These are phyloP conservation scores for Trametes polyzona DNA, from an alignment of 1,284 basidiomycete genomes.

Conservation along the genomic window DNA sequence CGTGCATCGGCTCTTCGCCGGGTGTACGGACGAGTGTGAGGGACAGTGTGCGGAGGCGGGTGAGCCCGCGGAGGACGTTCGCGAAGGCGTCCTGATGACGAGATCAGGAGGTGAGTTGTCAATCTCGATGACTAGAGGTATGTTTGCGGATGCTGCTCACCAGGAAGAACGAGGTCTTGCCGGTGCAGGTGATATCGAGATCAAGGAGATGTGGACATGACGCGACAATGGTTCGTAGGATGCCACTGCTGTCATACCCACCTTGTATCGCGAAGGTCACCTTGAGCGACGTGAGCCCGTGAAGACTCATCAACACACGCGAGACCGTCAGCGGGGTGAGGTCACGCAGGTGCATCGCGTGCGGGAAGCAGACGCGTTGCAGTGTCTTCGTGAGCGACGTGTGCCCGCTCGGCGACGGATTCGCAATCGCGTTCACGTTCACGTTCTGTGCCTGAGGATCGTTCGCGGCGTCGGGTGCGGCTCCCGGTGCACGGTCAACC, in stretches of 20 bases:
- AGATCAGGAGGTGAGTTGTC: neutral
- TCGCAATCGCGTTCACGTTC: slow-evolving; percentile 14
- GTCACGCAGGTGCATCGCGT: slow-evolving; percentile 67
- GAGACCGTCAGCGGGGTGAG: slow-evolving; percentile 63
- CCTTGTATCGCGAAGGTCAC: slow-evolving; percentile 70
- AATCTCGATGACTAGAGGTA: too few species aligned
- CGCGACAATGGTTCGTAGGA: slow-evolving; percentile 64
- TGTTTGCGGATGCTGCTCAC: slow-evolving; percentile 42
- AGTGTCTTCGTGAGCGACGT: slow-evolving; percentile 41
- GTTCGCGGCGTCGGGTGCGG: slow-evolving; percentile 1
- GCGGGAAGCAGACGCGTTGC: slow-evolving; percentile 58
- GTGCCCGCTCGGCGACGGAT: neutral
- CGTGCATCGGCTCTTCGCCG: slow-evolving; percentile 61
- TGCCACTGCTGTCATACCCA: slow-evolving; percentile 70
- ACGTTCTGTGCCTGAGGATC: slow-evolving; percentile 4
- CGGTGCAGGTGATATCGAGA: slow-evolving; percentile 66
- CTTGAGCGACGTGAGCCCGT: slow-evolving; percentile 57
- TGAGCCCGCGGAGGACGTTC: slow-evolving; percentile 52
- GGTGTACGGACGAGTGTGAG: slow-evolving; percentile 66
- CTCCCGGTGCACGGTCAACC: slow-evolving; percentile 21
- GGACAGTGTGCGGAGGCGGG: slow-evolving; percentile 60
- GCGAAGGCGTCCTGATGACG: slow-evolving; percentile 39
- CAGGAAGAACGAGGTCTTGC: slow-evolving; percentile 70
- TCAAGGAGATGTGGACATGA: slow-evolving; percentile 65
- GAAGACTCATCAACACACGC: slow-evolving; percentile 55